Conservation (phyloP, 805 yeast species). For the Scheffersomyces amazonensis region DNA sequence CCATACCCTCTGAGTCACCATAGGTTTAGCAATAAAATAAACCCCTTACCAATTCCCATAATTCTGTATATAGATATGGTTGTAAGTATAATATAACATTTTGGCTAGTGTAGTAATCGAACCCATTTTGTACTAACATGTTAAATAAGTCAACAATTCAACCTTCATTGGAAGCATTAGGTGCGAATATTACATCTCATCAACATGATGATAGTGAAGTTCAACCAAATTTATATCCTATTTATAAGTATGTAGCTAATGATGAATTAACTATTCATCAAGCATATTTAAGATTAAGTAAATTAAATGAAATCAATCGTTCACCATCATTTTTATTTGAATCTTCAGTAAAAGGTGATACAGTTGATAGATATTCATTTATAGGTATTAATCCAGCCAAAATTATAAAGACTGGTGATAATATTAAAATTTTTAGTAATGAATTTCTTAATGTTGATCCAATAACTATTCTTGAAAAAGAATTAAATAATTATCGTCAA, state of each 20-base stretch:
- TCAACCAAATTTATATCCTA: constrained; percentile 72
- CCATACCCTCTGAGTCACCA: no score
- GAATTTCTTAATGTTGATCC: constrained; percentile 69
- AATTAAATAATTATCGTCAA: constrained; percentile 61
- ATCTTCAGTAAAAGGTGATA: constrained; percentile 85
- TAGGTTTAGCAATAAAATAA: no score
- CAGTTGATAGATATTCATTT: constrained; percentile 85
- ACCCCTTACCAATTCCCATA: no score
- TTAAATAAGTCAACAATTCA: constrained; percentile 19
- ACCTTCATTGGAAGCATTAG: constrained; percentile 33
- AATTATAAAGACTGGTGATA: constrained; percentile 78
- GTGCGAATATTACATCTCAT: constrained; percentile 19
- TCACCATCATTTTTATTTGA: constrained; percentile 80
- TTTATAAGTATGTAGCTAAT: constrained; percentile 69
- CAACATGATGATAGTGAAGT: constrained; percentile 2
- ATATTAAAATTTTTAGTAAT: constrained; percentile 24
- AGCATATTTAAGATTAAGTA: constrained; percentile 82
- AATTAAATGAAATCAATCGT: constrained; percentile 52
- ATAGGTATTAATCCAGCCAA: constrained; percentile 85
- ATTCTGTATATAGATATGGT: constrained; percentile 1
- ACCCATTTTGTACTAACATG: background rate
- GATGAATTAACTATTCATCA: constrained; percentile 85
- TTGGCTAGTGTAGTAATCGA: background rate
- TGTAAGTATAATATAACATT: background rate
- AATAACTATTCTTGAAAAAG: constrained; percentile 66